phyloP scores from a whole-genome alignment of 768 basidiomycete species.

The Daedaleopsis sinensis region DNA sequence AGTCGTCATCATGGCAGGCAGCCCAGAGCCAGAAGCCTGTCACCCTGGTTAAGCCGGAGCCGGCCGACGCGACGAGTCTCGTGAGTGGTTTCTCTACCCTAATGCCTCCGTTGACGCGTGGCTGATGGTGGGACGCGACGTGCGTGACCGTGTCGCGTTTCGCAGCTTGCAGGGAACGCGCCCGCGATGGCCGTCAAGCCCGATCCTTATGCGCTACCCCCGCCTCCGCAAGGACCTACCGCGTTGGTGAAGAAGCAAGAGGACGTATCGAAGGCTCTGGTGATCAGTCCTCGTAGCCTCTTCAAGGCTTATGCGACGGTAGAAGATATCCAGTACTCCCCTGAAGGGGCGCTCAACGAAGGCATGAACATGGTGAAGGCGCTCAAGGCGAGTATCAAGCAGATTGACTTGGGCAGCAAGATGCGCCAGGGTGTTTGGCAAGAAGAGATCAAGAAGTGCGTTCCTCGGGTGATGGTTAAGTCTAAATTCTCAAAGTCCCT shows the following conservation, averaged over 20 bases:
- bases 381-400: constrained; percentile 45
- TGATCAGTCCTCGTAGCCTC: constrained; percentile 14
- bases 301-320: constrained; percentile 44
- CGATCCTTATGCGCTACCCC: neutral
- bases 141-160: constrained; percentile 26
- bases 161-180: neutral
- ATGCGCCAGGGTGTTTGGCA: constrained; percentile 62
- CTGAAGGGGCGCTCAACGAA: constrained; percentile 52
- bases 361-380: constrained; percentile 56
- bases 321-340: constrained; percentile 48
- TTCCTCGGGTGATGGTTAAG: neutral
- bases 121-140: neutral
- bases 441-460: constrained; percentile 53
- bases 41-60: constrained; percentile 36
- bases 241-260: neutral
- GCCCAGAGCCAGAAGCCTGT: constrained; percentile 5
- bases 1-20: constrained; percentile 13
- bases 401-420: constrained; percentile 54
- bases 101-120: neutral
- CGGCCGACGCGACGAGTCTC: constrained; percentile 28
- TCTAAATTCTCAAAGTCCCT: too few species aligned
- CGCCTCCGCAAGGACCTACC: neutral
- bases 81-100: neutral
- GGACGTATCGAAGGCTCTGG: neutral
- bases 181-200: neutral